A percentile compares a stretch with the other conserved stretches of the same genome.
These are phyloP conservation scores for Pichia sp. DNA, from an alignment of 1,139 yeast species.

Conservation along the genomic window DNA sequence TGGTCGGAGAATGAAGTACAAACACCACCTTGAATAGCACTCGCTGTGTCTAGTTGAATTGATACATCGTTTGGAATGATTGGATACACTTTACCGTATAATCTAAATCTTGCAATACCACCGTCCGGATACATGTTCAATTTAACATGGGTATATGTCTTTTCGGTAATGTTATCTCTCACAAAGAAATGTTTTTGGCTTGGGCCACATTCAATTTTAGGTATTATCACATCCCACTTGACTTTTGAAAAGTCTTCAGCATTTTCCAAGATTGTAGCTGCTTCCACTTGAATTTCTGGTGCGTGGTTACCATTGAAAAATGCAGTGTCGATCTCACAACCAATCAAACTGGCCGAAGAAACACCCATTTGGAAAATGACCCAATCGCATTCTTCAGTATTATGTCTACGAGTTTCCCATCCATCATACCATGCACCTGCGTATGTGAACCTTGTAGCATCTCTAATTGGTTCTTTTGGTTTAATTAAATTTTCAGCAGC, in stretches of 20 bases:
- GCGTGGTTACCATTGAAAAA: slow-evolving; percentile 94
- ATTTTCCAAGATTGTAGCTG: slow-evolving; percentile 34
- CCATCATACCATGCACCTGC: slow-evolving; percentile 98
- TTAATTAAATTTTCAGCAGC: slow-evolving; percentile 83
- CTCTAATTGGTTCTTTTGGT: slow-evolving; percentile 72
- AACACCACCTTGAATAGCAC: slow-evolving; percentile 82
- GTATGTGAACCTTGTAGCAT: slow-evolving; percentile 67
- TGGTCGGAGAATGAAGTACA: slow-evolving; percentile 79
- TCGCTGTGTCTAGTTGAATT: slow-evolving; percentile 62
- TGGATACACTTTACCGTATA: slow-evolving; percentile 76
- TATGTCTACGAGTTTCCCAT: slow-evolving; percentile 96
- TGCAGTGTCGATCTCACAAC: slow-evolving; percentile 87
- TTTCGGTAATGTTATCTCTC: slow-evolving; percentile 45
- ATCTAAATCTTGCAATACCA: slow-evolving; percentile 89
- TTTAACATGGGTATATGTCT: slow-evolving; percentile 68
- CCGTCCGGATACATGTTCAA: slow-evolving; percentile 95
- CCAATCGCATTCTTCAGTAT: slow-evolving; percentile 77
- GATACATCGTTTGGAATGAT: slow-evolving; percentile 41
- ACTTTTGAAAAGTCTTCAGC: slow-evolving; percentile 24
- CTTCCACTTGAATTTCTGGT: slow-evolving; percentile 82
- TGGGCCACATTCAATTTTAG: slow-evolving; percentile 78
- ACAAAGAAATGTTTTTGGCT: slow-evolving; percentile 75
- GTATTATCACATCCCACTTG: slow-evolving; percentile 64
- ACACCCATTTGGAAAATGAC: slow-evolving; percentile 80
- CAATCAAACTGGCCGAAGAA: slow-evolving; percentile 67